These are phyloP conservation scores for Asparagopsis taxiformis DNA, from an alignment of 31 red algal species.

Conservation along the genomic window DNA sequence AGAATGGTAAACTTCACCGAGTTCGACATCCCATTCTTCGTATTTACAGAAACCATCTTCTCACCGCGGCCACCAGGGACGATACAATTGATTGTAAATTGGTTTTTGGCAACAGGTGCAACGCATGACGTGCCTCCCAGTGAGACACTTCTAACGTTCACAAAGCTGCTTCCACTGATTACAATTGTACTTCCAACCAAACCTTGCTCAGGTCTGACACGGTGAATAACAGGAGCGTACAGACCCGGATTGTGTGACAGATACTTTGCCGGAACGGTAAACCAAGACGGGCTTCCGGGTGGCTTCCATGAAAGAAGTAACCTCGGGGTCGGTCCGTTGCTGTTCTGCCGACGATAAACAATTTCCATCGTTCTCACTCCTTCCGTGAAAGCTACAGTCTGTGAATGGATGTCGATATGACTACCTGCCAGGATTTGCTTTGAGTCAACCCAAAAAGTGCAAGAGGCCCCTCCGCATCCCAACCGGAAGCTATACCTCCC, in stretches of 20 bases:
- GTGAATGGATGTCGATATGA: slow-evolving; percentile 14
- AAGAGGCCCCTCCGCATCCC: slow-evolving; percentile 15
- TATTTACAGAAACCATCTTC: slow-evolving; percentile 18
- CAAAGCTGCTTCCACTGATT: slow-evolving; percentile 45
- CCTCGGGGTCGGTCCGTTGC: slow-evolving; percentile 2
- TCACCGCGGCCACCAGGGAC: slow-evolving; percentile 39
- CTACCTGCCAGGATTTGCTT: slow-evolving; percentile 17
- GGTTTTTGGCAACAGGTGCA: slow-evolving; percentile 19
- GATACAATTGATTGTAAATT: slow-evolving; percentile 36
- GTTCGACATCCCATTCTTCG: slow-evolving; percentile 35
- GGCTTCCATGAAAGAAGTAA: slow-evolving; percentile 34
- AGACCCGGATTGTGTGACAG: slow-evolving; percentile 31
- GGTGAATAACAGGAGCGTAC: slow-evolving; percentile 28
- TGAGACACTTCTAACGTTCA: slow-evolving; percentile 15
- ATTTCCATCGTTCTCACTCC: slow-evolving; percentile 26
- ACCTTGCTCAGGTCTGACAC: slow-evolving; percentile 16
- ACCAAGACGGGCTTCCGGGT: slow-evolving; percentile 4
- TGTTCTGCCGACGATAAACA: slow-evolving; percentile 15
- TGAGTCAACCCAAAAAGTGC: slow-evolving; percentile 30
- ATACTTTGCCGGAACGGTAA: slow-evolving; percentile 21
- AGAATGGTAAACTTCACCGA: too few relatives aligned
- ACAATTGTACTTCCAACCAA: slow-evolving; percentile 28
- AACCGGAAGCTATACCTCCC: slow-evolving; percentile 47
- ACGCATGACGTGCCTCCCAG: slow-evolving; percentile 24
- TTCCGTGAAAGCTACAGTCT: slow-evolving; percentile 23